phyloP scores from a whole-genome alignment of 345 rosid species.

The Schrenkiella parvula region DNA sequence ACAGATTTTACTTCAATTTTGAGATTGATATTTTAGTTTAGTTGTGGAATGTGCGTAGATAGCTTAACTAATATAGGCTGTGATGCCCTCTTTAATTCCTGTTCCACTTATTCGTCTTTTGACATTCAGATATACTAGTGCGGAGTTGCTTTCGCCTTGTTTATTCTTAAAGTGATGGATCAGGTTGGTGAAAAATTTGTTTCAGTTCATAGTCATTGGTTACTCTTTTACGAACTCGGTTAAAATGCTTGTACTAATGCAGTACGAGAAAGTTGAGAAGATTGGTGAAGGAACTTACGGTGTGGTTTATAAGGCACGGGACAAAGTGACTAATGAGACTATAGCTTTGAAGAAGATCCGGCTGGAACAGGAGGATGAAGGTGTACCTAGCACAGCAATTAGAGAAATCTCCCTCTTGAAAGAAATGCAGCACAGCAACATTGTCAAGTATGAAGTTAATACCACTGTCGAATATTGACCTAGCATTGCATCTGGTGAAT shows the following conservation, averaged over 20 bases:
- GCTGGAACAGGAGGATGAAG: slow-evolving; percentile 98
- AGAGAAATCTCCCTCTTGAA: slow-evolving; percentile 96
- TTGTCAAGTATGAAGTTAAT: slow-evolving; percentile 59
- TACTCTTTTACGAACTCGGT: not conserved
- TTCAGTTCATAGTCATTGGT: not conserved
- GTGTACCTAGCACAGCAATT: slow-evolving; percentile 98
- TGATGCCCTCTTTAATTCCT: too few species aligned
- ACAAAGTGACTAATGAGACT: slow-evolving; percentile 80
- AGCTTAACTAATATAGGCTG: not conserved
- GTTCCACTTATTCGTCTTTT: not conserved
- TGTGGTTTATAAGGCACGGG: slow-evolving; percentile 95
- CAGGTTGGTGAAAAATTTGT: slow-evolving; percentile 39
- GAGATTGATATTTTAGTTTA: not conserved
- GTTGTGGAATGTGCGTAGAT: not conserved
- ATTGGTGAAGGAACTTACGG: slow-evolving; percentile 99
- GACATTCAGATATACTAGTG: not conserved
- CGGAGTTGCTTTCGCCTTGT: slow-evolving; percentile 8
- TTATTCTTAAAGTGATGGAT: slow-evolving; percentile 39
- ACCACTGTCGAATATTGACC: not conserved
- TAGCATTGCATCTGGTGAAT: not conserved
- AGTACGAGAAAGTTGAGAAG: slow-evolving; percentile 99
- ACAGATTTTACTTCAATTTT: not conserved
- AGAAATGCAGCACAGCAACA: slow-evolving; percentile 98
- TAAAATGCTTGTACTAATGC: slow-evolving; percentile 7
- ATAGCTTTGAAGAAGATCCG: slow-evolving; percentile 98